Evolutionary conservation across 106 monocot genomes (phyloP), one percentile per base, ranked within the genome.

Genomic region (Alisma plantagoaquatica): DNA sequence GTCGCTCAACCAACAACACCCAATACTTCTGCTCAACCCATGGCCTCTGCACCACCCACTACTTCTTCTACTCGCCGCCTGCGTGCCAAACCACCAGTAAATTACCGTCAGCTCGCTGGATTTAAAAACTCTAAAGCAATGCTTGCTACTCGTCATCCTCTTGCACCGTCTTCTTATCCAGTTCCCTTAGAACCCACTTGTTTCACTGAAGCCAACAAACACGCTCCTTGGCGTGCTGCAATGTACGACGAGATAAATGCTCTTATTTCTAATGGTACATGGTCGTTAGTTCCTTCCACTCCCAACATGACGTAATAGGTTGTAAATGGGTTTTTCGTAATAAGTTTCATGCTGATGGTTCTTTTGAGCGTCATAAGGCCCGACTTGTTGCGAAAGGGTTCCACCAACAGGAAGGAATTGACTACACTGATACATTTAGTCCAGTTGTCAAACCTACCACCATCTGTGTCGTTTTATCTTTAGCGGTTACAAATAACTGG

Each of bases 341-440:
- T 5, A 63, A 63, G 51, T 12, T 4, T 1, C 12, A 10, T 6
- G 8, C 23, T 24, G 63, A 63, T 38, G 63, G 63, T 0, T 23
- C 23, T 16, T 3, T 27, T 3, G 25, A 33, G 0, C n/a, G 27
- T 15, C 41, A 18, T 20, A 64, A 53, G 27, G 52, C 53, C 1
- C 53, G 42, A 17, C 64, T 64, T 27, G 49, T 53, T 4, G 64
- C 52, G 2, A 41, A 64, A 9, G 51, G 64, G 1, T 66, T 56
- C 23, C 18, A 15, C 7, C 56, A 56, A 33, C 9, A 47, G 24
- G 1, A 10, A 23, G 29, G 47, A 4, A 10, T 62, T 16, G 62
- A 62, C 23, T 62, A 35, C 21, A 21, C 0, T 14, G 50, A 62
- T 3, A 50, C 62, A 10, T 62, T 62, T 24, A 62, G 23, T 27